Conservation (phyloP, 1,284 basidiomycete species). For the Ustilago cynodontis region DNA sequence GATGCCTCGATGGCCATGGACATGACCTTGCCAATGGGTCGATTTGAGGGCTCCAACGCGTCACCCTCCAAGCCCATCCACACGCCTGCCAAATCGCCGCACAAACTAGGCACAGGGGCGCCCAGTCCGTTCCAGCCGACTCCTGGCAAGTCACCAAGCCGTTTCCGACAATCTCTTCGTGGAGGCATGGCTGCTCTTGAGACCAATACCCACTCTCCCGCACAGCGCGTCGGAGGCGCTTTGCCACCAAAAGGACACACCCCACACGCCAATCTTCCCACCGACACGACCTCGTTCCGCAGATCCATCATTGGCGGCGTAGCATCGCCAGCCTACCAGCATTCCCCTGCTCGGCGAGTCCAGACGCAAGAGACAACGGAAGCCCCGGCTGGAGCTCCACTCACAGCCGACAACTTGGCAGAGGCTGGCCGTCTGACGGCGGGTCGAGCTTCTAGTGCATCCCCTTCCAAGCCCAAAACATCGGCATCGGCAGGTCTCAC, state of each 20-base stretch:
- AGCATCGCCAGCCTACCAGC: conserved; percentile 51
- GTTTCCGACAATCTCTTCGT: conserved; percentile 49
- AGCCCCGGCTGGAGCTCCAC: conserved; percentile 22
- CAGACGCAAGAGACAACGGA: conserved; percentile 25
- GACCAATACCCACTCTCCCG: conserved; percentile 30
- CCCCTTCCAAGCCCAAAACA: conserved; percentile 30
- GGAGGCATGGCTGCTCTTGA: conserved; percentile 49
- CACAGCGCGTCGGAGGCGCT: conserved; percentile 38
- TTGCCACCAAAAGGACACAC: conserved; percentile 27
- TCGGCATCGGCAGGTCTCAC: conserved; percentile 11
- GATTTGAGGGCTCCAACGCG: conserved; percentile 14
- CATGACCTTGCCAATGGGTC: conserved; percentile 56
- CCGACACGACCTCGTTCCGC: conserved; percentile 51
- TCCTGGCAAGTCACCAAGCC: conserved; percentile 41
- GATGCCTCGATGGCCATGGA: conserved; percentile 53
- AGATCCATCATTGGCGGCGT: conserved; percentile 61
- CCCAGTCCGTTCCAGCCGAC: conserved; percentile 46
- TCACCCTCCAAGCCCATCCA: conserved; percentile 38
- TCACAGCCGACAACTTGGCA: conserved; percentile 42
- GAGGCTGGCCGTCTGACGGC: conserved; percentile 26
- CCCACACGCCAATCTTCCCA: conserved; percentile 10
- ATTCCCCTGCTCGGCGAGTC: conserved; percentile 54
- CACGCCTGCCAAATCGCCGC: conserved; percentile 15
- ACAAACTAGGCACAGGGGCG: conserved; percentile 27
- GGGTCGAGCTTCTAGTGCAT: conserved; percentile 34